Evolutionary conservation across 2,329 filamentous ascomycete species (phyloP).

Genomic region (Drechmeria coniospora): DNA sequence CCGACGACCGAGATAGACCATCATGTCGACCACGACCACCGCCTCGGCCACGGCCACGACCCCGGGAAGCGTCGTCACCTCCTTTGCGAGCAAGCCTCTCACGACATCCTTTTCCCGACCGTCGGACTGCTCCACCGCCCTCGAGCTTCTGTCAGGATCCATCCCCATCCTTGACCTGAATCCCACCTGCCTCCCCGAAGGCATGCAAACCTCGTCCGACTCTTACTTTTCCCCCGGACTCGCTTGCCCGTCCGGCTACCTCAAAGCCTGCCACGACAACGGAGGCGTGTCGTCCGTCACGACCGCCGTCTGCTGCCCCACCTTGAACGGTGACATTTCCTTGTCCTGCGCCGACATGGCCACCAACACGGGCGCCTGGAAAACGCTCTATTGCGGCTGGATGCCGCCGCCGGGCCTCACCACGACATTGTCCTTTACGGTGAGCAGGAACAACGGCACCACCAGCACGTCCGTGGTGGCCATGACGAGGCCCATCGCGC

Average conservation of each 20-base stretch:
- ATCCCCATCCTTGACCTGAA: conserved; percentile 17
- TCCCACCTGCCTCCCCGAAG: conserved; percentile 13
- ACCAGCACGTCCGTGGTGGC: conserved; percentile 9
- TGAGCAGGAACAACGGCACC: conserved; percentile 7
- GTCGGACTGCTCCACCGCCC: conserved; percentile 9
- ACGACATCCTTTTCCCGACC: conserved; percentile 12
- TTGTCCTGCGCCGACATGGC: conserved; percentile 13
- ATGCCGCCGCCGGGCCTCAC: conserved; percentile 10
- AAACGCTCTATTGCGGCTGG: conserved; percentile 18
- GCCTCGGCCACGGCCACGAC: background rate
- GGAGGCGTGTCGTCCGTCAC: conserved; percentile 11
- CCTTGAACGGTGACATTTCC: conserved; percentile 9
- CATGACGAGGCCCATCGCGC: conserved; percentile 10
- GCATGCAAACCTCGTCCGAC: conserved; percentile 11
- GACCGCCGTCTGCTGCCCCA: conserved; percentile 21
- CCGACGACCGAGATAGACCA: background rate
- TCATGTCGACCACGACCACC: background rate
- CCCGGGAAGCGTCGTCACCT: conserved; percentile 5
- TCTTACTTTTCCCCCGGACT: conserved; percentile 17
- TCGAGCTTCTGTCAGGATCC: conserved; percentile 4
- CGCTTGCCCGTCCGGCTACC: conserved; percentile 16
- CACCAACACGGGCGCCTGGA: conserved; percentile 9
- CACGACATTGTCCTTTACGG: conserved; percentile 11
- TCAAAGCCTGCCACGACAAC: conserved; percentile 14
- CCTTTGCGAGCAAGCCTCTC: conserved; percentile 10